These are phyloP conservation scores for Didymella pinodella DNA, from an alignment of 2,329 filamentous ascomycete genomes.

Conservation along the genomic window DNA sequence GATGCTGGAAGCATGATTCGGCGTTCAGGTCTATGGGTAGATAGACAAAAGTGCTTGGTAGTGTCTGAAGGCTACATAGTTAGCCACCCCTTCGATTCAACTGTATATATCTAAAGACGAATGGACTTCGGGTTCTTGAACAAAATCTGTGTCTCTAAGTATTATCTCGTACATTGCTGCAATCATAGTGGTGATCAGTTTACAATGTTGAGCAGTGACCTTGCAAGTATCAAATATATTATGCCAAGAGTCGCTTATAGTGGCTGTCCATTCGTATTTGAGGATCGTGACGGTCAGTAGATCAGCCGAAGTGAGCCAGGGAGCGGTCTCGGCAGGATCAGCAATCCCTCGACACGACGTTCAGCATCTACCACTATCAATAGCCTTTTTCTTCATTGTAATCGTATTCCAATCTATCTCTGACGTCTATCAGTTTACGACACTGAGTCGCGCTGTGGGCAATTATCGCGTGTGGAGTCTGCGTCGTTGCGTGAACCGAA, in stretches of 20 bases:
- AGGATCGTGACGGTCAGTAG: background rate
- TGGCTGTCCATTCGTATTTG: background rate
- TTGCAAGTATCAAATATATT: background rate
- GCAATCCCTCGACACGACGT: background rate
- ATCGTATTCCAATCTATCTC: no score
- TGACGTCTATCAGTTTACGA: no score
- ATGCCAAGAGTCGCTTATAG: background rate
- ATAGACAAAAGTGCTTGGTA: background rate
- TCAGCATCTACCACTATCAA: background rate
- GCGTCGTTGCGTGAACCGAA: no score
- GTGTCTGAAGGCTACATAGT: slow-evolving; percentile 4
- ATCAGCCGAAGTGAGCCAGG: background rate
- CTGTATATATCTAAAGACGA: slow-evolving; percentile 23
- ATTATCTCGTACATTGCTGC: background rate
- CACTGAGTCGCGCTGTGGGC: background rate
- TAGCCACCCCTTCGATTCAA: slow-evolving; percentile 14
- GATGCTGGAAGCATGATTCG: background rate
- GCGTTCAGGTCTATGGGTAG: background rate
- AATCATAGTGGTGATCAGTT: background rate
- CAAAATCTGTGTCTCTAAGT: background rate
- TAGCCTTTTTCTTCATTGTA: no score
- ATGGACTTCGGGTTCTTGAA: slow-evolving; percentile 12
- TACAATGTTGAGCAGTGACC: background rate
- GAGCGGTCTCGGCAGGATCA: background rate
- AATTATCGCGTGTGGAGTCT: background rate